These are phyloP conservation scores for Penicillium sp. DNA, from an alignment of 2,329 filamentous ascomycete species.

Conservation along the genomic window DNA sequence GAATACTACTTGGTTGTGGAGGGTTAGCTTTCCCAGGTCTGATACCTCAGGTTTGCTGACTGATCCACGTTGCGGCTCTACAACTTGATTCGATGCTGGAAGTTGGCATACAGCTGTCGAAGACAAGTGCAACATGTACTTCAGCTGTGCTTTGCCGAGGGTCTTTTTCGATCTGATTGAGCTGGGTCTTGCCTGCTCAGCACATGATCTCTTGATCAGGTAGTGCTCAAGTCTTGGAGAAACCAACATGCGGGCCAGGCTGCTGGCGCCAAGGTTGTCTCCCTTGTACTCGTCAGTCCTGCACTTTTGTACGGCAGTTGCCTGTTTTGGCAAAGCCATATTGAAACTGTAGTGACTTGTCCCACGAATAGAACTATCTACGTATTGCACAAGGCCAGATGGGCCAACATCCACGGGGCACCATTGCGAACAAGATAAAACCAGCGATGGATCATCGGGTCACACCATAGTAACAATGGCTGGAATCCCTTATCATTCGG, in stretches of 20 bases:
- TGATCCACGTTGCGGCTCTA: conserved; percentile 20
- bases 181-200: neutral
- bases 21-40: neutral
- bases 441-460: neutral
- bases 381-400: conserved; percentile 31
- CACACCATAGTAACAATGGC: conserved; percentile 10
- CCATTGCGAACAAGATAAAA: conserved; percentile 8
- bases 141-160: neutral
- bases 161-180: neutral
- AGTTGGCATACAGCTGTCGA: conserved; percentile 2
- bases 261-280: neutral
- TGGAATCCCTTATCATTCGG: neutral
- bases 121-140: conserved; percentile 7
- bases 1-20: conserved; percentile 4
- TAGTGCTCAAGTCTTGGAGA: neutral
- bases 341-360: conserved; percentile 11
- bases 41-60: conserved; percentile 7
- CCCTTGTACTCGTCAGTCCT: conserved; percentile 1
- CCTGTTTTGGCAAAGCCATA: conserved; percentile 13
- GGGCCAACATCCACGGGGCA: conserved; percentile 11
- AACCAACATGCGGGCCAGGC: neutral
- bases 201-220: neutral
- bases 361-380: conserved; percentile 37
- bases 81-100: conserved; percentile 17
- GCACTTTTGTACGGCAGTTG: conserved; percentile 6